Conservation (phyloP, 306 rosid species). For the Luffa aegyptiaca region DNA sequence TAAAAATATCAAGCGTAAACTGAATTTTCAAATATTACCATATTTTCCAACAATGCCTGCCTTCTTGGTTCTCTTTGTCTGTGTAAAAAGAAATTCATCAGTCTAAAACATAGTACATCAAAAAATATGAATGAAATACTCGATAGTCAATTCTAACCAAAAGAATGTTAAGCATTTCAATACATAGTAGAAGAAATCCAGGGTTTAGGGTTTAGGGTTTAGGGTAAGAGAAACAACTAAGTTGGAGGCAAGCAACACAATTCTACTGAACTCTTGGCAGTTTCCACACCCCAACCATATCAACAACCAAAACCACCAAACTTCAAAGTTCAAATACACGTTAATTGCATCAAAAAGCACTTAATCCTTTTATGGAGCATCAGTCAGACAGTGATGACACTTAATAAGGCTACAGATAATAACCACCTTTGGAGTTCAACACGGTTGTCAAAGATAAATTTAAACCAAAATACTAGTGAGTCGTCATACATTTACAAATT, state of each 20-base stretch:
- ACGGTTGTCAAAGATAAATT: not conserved
- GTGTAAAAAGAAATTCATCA: slow-evolving; percentile 10
- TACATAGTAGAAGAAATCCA: not conserved
- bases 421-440: not conserved
- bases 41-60: slow-evolving; percentile 86
- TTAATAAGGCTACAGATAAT: not conserved
- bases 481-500: not conserved
- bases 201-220: too few species aligned
- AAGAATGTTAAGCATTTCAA: not conserved
- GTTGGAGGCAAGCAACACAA: not conserved
- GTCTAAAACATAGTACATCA: not conserved
- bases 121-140: not conserved
- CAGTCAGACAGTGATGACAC: not conserved
- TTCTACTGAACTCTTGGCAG: not conserved
- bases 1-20: not conserved
- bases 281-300: not conserved
- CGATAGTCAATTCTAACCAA: not conserved
- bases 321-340: not conserved
- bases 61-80: slow-evolving; percentile 98
- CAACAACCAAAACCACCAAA: not conserved
- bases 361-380: not conserved
- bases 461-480: not conserved
- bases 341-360: not conserved
- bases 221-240: not conserved
- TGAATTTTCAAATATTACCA: slow-evolving; percentile 22